Conservation (phyloP, 306 rosid genomes). For the Sindora glabra region DNA sequence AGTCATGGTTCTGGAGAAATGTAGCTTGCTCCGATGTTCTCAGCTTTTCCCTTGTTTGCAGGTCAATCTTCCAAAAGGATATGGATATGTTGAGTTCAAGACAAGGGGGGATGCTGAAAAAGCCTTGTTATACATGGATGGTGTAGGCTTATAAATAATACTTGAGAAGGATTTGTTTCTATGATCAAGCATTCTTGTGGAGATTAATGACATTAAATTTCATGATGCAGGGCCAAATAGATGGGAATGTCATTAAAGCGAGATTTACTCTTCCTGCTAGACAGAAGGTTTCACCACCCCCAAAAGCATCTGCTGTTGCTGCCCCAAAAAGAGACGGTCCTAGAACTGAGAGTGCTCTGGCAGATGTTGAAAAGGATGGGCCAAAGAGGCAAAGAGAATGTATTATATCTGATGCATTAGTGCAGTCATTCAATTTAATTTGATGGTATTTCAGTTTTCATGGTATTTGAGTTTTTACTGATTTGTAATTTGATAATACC, state of each 20-base stretch:
- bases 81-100: slow-evolving; percentile 91
- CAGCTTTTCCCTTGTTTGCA: slow-evolving; percentile 17
- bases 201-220: slow-evolving; percentile 11
- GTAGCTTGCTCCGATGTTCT: background rate
- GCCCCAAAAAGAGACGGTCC: slow-evolving; percentile 69
- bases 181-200: background rate
- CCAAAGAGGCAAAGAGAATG: slow-evolving; percentile 75
- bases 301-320: slow-evolving; percentile 51
- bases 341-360: slow-evolving; percentile 60
- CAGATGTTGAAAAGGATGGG: slow-evolving; percentile 74
- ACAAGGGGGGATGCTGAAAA: slow-evolving; percentile 85
- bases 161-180: slow-evolving; percentile 1
- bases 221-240: slow-evolving; percentile 84
- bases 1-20: background rate
- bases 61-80: slow-evolving; percentile 97
- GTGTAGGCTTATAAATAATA: slow-evolving; percentile 53
- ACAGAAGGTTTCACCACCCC: slow-evolving; percentile 69
- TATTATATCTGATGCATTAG: slow-evolving; percentile 22
- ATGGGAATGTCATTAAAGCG: slow-evolving; percentile 83
- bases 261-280: slow-evolving; percentile 86
- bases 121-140: slow-evolving; percentile 80
- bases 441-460: background rate
- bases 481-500: slow-evolving; percentile 16
- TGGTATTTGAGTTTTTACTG: slow-evolving; percentile 3
- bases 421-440: background rate